Evolutionary conservation across 2,329 filamentous ascomycete genomes (phyloP), one percentile per base, ranked within the genome.

Genomic region (Cercospora brassicicola): DNA sequence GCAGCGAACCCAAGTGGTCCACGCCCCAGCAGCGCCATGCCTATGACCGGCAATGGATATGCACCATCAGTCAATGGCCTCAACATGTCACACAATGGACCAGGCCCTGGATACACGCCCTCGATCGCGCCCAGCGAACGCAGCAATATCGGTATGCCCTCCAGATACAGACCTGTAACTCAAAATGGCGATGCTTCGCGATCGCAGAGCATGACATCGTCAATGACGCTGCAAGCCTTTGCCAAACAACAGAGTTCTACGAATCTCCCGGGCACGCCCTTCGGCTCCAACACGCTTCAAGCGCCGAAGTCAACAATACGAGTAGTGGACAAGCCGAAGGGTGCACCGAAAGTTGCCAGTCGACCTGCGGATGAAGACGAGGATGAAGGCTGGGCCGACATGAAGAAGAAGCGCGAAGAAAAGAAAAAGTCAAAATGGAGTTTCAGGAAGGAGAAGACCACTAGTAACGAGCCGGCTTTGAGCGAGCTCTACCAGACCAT

Each of bases 111-210:
- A 8, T 98, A 98, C 80, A 87, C 93, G 0, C 89, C 93, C 0
- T 98, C 94, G 0, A 96, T 99, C 73, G 94, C 95, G 2, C 95
- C 95, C 0, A 97, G 93, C 4, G 95, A 98, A 82, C 90, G 95
- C 69, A 98, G 94, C 84, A 98, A 96, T 78, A 84, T 97, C 69
- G 95, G 95, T 15, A 86, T 96, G 62, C 93, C 95, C 8, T 90
- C 92, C 33, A 89, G 95, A 55, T 99, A 99, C 81, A 88, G 95
- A 56, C 93, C 95, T 1, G 94, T 98, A 0, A 90, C 90, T 18
- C 64, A 67, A 23, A 69, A 69, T 55, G 71, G 68, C 26, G 70
- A 71, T 7, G 64, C 69, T n/a, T 68, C 71, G n/a, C 51, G 83
- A 85, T 64, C 84, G 10, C 74, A 77, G 42, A 79, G 76, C 72